Conservation (phyloP, 495 filamentous ascomycete genomes). For the Chaetomium tenue region DNA sequence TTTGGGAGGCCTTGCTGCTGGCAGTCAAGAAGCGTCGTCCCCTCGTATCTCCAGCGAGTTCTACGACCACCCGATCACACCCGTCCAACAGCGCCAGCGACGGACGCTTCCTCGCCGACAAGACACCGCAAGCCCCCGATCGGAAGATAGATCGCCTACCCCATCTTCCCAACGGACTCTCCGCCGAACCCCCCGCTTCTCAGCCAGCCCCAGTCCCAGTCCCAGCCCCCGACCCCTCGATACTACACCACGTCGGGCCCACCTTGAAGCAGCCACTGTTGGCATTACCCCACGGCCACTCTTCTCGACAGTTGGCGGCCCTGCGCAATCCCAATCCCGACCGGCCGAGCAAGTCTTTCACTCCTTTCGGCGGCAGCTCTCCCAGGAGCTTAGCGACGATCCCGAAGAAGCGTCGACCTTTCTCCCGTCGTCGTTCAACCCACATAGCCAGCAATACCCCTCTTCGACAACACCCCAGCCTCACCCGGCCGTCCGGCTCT, state of each 20-base stretch:
- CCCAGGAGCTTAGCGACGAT: constrained; percentile 46
- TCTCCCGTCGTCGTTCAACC: constrained; percentile 31
- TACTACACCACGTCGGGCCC: constrained; percentile 31
- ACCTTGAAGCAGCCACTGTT: constrained; percentile 38
- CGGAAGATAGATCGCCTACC: constrained; percentile 38
- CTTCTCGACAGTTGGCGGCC: constrained; percentile 34
- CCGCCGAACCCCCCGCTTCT: constrained; percentile 50
- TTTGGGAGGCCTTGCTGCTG: constrained; percentile 43
- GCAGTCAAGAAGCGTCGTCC: constrained; percentile 38
- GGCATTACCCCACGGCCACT: constrained; percentile 38
- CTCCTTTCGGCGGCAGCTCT: constrained; percentile 41
- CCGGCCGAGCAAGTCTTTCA: constrained; percentile 26
- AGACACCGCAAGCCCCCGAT: constrained; percentile 29
- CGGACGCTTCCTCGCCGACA: constrained; percentile 36
- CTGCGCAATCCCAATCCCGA: constrained; percentile 28
- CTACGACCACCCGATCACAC: constrained; percentile 39
- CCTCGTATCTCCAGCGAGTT: constrained; percentile 47
- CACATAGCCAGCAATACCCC: constrained; percentile 22
- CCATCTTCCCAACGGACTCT: constrained; percentile 44
- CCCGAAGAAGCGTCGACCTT: constrained; percentile 37
- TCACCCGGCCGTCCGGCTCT: constrained; percentile 44
- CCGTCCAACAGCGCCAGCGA: constrained; percentile 47
- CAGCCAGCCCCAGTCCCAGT: constrained; percentile 41
- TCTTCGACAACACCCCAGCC: constrained; percentile 33
- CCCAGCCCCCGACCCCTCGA: constrained; percentile 29